phyloP scores from a whole-genome alignment of 805 yeast species.

The Ogataea wickerhamii region DNA sequence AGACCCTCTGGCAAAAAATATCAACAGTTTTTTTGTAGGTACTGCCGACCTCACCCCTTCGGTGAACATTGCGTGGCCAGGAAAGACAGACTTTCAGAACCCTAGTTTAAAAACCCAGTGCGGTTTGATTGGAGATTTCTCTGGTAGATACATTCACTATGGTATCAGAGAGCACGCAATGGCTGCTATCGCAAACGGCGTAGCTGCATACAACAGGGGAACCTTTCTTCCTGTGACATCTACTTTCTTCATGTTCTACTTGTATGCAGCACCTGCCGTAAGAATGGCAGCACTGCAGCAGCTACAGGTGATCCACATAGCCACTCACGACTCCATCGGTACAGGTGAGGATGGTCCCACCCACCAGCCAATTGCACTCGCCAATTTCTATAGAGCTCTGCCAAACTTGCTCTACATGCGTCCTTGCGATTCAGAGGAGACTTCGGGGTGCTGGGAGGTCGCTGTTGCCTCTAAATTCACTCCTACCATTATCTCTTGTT shows the following conservation, averaged over 20 bases:
- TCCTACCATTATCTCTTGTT: conserved; percentile 70
- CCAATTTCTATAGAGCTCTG: conserved; percentile 71
- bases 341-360: conserved; percentile 93
- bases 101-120: conserved; percentile 43
- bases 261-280: conserved; percentile 82
- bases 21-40: conserved; percentile 67
- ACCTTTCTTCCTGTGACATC: conserved; percentile 54
- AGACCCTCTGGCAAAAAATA: conserved; percentile 67
- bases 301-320: conserved; percentile 80
- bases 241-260: conserved; percentile 18
- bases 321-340: conserved; percentile 87
- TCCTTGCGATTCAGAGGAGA: conserved; percentile 89
- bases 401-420: conserved; percentile 84
- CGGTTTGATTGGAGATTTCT: conserved; percentile 72
- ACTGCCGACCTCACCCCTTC: conserved; percentile 98
- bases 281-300: conserved; percentile 80
- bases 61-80: conserved; percentile 76
- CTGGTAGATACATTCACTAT: conserved; percentile 91
- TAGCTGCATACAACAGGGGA: conserved; percentile 91
- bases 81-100: conserved; percentile 89
- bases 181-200: conserved; percentile 98
- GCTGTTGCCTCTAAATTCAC: conserved; percentile 58
- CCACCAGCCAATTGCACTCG: conserved; percentile 87
- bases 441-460: conserved; percentile 71
- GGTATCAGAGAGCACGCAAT: conserved; percentile 99